Evolutionary conservation across 768 basidiomycete genomes (phyloP), one percentile per base, ranked within the genome.

Genomic region (Cyclocybe aegerita): DNA sequence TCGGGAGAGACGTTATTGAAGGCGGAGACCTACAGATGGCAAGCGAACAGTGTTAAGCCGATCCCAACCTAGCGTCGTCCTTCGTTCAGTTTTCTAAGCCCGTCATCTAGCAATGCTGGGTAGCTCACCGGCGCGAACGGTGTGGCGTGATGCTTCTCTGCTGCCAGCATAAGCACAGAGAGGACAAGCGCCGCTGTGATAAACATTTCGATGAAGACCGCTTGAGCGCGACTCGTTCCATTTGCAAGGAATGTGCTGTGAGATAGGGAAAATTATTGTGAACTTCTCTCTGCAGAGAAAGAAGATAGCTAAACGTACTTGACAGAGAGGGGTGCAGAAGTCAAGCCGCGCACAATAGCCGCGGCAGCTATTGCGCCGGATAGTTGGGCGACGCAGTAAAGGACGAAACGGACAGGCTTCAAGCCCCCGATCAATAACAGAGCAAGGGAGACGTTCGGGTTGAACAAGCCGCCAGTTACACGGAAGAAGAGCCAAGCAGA

Each of bases 171-270:
- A 53, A 87, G 76, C n/a, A 86, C 82, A 5, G 86, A 71, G 10
- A 85, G 64, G 38, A 81, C 77, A 36, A 87, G 71, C 11, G 73
- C 71, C 9, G 79, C 71, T 10, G 85, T 86, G 56, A 81, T 77
- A 65, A 87, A 86, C 77, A 85, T 82, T 62, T 88, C 85, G 52
- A 87, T 85, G 63, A 86, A 87, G 12, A 85, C 75, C 9, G 73
- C 83, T 62, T 87, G 82, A 0, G 80, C 73, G 3, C 64, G 52
- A 65, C 76, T 86, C 51, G 79, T 65, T 4, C 74, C 76, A 14
- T 65, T 59, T 7, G 70, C 69, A 32, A 82, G 69, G 56, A 65
- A 63, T 7, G 80, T 82, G 56, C 83, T 86, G 51, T 9, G 52
- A 45, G 45, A 5, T 4, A n/a, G 39, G n/a, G 9, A 3, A 9